phyloP scores from a whole-genome alignment of 2,329 filamentous ascomycete species.

The Fusarium haematococcum region DNA sequence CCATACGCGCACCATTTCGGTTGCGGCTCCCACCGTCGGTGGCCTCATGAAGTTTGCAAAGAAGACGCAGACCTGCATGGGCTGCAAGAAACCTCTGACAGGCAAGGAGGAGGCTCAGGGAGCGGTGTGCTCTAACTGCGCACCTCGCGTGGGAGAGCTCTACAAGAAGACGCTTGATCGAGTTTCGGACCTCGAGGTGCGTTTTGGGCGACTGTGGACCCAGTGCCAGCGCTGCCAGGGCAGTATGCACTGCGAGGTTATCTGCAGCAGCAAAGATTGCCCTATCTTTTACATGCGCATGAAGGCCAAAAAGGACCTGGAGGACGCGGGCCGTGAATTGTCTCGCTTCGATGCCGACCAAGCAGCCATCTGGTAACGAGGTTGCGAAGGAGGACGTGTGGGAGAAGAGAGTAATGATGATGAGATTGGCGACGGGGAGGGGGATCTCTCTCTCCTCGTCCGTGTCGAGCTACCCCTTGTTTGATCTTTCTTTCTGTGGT shows the following conservation, averaged over 20 bases:
- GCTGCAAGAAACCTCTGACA: slow-evolving; percentile 95
- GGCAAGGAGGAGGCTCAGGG: slow-evolving; percentile 83
- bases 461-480: slow-evolving; percentile 3
- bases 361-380: slow-evolving; percentile 69
- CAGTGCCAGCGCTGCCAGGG: slow-evolving; percentile 98
- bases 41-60: slow-evolving; percentile 99
- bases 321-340: slow-evolving; percentile 92
- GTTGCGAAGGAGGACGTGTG: background rate
- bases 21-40: slow-evolving; percentile 90
- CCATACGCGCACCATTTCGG: slow-evolving; percentile 93
- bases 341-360: slow-evolving; percentile 89
- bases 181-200: slow-evolving; percentile 90
- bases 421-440: slow-evolving; percentile 5
- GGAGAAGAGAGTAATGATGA: background rate
- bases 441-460: background rate
- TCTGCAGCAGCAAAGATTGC: slow-evolving; percentile 95
- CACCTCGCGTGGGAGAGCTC: slow-evolving; percentile 86
- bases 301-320: slow-evolving; percentile 99
- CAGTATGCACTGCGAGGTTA: slow-evolving; percentile 98
- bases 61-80: slow-evolving; percentile 98
- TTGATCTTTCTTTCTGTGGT: slow-evolving; percentile 3
- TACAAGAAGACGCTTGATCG: slow-evolving; percentile 92
- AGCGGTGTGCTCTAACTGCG: slow-evolving; percentile 89
- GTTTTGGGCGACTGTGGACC: slow-evolving; percentile 94
- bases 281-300: slow-evolving; percentile 99